Base-by-base conservation (phyloP, 768 basidiomycete species). In the Lepiota venenata region DNA sequence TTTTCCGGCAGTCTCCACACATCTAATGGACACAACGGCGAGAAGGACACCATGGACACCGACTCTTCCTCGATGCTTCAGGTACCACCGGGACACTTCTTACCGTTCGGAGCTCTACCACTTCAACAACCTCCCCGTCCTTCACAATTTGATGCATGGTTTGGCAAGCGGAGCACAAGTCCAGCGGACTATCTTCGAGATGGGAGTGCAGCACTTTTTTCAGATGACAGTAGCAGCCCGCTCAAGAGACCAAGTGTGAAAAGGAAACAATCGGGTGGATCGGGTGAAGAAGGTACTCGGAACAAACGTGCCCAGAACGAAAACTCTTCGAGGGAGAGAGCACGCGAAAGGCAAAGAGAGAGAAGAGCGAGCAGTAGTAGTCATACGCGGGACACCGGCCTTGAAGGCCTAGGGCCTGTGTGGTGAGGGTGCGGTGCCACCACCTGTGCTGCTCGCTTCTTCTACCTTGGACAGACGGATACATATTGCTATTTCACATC, bases 161-260 rank as follows among this genome's bases (percentile, higher is more conserved):
- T 42, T 45, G 78, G 80, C 43, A 90, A 90, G 67, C 79, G 88
- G 18, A 78, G 78, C 2, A 82, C 84, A 29, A 88, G 87, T 60
- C 87, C 88, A 38, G 86, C 85, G 10, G 87, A 89, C 68, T 69
- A 87, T 50, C 67, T 72, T 52, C 84, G 79, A 64, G 81, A 87
- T 68, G 81, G 81, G 52, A 78, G 72, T 38, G 39, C 18, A 7
- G 15, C 40, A 20, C 41, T 40, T 11, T 41, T 32, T 32, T 29
- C 43, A 60, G 74, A 72, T 39, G 86, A 85, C 2, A 80, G 79
- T 32, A 65, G 77, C 48, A 70, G 78, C 50, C 70, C 81, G 52
- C 76, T 80, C 25, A 90, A 89, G 67, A 77, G 86, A 37, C 86
- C 85, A 32, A 90, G 85, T 57, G 71, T 85, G 56, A 84, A 87